Base-by-base conservation (phyloP, 2,329 filamentous ascomycete species). In the Chaetomium sp. region DNA sequence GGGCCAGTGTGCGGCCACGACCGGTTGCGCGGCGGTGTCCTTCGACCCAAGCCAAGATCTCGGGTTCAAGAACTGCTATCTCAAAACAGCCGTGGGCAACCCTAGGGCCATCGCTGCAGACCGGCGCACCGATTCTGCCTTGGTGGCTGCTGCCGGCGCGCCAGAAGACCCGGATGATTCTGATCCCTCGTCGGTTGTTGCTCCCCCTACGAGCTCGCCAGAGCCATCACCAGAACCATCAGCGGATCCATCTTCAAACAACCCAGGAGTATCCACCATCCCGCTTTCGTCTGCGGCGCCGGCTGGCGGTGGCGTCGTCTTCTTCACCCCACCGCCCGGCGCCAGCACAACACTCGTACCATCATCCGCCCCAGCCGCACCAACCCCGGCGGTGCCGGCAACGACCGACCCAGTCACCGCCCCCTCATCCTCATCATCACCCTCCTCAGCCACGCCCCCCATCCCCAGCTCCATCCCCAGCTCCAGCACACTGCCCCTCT, bases 51-150 rank as follows among this genome's bases (percentile, higher is more conserved):
- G 53, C 56, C 69, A 68, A 63, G 53, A 63, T 6, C 66, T 69
- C 13, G 74, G 74, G 19, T 75, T 74, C 69, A 74, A 74, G 55
- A 75, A 75, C 67, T 75, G 74, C 61, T 75, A 75, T 60, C 60
- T 75, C 55, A 75, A 75, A 64, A 69, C 69, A 1, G 49, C 53
- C 4, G 62, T 67, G 8, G 31, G 51, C 2, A 62, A 68, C 54
- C 27, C 65, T 2, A 60, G 61, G 25, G 60, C 66, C 29, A 53
- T 71, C 21, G 62, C 68, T 6, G 63, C 68, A 0, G 67, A 72
- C 50, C 25, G 35, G 8, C 67, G 71, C n/a, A 68, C 73, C 31
- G 74, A 75, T 50, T 72, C 72, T 1, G 74, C 73, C 4, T n/a
- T 74, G 42, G 3, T 70, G 12, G 57, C 60, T 35, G 60, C 42